Base-by-base conservation (phyloP, 805 yeast species). In the Hanseniaspora jakobsenii region DNA sequence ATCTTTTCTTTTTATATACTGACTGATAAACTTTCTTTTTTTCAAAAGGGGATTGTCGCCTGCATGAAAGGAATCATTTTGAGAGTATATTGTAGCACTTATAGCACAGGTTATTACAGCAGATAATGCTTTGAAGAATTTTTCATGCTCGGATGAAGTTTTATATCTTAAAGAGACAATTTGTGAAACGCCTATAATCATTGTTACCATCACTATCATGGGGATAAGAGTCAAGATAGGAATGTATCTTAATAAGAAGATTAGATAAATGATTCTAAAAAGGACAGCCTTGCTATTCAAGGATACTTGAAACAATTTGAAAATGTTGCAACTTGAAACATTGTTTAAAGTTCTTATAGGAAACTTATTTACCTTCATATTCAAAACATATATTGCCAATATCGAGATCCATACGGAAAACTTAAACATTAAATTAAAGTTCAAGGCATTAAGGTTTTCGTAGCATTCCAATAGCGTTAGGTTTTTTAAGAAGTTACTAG, bases 401-500 rank as follows among this genome's bases (percentile, higher is more conserved):
- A 31, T 32, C 12, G 9, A 2, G 3, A 42, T 12, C 46, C 46
- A 42, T 12, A 42, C 32, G 13, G n/a, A 3, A 31, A 42, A 28
- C 18, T 42, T 42, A 8, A 42, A n/a, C 4, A 14, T 14, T 9
- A 35, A 10, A 22, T 35, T 42, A 29, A 28, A 29, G 19, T 42
- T 37, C 13, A 42, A 17, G 10, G 39, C 28, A 13, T 31, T 35
- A 12, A 42, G 23, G 22, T 29, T 42, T 8, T 22, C 29, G 13
- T 42, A 42, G 1, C 34, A 35, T 34, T 42, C 46, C 6, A 42
- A 21, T 4, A 42, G 21, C 6, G 32, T 22, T 5, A 42, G 21
- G 22, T 42, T 42, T 16, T 35, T 42, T 13, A 42, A 13, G 23
- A 42, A 42, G n/a, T 22, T 42, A 23, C 36, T 35, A n/a, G 32